phyloP scores from a whole-genome alignment of 179 eudicot genomes.

The Heliamphora pulchella region DNA sequence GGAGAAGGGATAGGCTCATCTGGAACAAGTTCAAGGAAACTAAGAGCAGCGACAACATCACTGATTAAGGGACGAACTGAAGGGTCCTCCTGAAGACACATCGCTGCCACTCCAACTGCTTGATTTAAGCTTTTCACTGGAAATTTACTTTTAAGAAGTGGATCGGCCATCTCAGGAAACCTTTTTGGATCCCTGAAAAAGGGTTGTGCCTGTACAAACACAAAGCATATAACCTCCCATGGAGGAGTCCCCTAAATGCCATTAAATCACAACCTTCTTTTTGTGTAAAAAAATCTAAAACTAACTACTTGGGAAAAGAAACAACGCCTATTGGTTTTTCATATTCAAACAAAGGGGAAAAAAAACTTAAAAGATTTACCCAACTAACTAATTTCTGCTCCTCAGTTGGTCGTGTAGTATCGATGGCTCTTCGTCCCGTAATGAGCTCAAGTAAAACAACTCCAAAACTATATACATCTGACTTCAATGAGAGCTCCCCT shows the following conservation, averaged over 20 bases:
- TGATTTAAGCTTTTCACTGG: slow-evolving; percentile 53
- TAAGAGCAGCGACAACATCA: slow-evolving; percentile 52
- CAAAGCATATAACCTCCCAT: not conserved
- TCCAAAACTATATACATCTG: slow-evolving; percentile 42
- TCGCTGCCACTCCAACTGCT: slow-evolving; percentile 63
- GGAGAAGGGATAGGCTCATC: slow-evolving; percentile 20
- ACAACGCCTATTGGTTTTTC: not conserved
- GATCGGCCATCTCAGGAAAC: slow-evolving; percentile 65
- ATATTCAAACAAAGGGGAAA: not conserved
- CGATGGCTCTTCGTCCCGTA: slow-evolving; percentile 38
- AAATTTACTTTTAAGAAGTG: slow-evolving; percentile 34
- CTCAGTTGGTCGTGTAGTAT: slow-evolving; percentile 24
- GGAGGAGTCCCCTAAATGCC: not conserved
- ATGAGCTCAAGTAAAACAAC: slow-evolving; percentile 39
- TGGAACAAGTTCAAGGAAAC: slow-evolving; percentile 34
- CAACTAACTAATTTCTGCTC: slow-evolving; percentile 44
- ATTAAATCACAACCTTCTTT: not conserved
- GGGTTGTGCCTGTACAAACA: slow-evolving; percentile 52
- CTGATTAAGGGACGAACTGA: slow-evolving; percentile 52
- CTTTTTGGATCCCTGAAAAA: slow-evolving; percentile 55
- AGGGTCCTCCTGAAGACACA: slow-evolving; percentile 69
- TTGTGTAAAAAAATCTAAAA: not conserved
- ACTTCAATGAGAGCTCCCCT: slow-evolving; percentile 33
- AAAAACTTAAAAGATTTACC: slow-evolving; percentile 21
- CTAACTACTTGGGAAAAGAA: not conserved